Percentiles rank a stretch among this genome's conserved stretches.
These are phyloP conservation scores for Pseudozyma thailandica DNA, from an alignment of 1,284 basidiomycete species.

Conservation along the genomic window DNA sequence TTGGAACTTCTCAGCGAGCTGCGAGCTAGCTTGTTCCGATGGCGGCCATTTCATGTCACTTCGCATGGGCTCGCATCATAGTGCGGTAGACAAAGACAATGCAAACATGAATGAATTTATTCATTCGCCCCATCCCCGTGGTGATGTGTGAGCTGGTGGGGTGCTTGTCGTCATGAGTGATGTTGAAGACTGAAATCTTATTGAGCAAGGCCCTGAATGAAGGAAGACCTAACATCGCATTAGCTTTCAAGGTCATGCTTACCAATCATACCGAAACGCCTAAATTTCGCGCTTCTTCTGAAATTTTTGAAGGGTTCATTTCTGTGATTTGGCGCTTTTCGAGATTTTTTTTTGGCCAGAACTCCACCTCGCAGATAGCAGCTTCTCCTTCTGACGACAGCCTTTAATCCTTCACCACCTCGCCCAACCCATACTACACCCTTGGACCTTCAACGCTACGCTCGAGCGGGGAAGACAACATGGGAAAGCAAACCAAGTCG, in stretches of 20 bases:
- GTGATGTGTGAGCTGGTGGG: no score
- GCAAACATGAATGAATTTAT: not conserved
- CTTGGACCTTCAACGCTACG: not conserved
- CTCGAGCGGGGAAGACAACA: constrained; percentile 19
- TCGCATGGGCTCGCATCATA: constrained; percentile 23
- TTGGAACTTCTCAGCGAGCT: constrained; percentile 27
- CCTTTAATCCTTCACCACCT: not conserved
- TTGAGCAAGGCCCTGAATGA: no score
- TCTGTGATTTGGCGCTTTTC: not conserved
- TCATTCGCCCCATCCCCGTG: no score
- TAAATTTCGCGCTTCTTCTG: constrained; percentile 14
- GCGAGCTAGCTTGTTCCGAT: constrained; percentile 27
- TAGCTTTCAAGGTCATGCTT: constrained; percentile 15
- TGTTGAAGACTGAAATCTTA: no score
- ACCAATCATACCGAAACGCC: constrained; percentile 3
- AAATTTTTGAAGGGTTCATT: constrained; percentile 16
- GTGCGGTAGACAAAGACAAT: no score
- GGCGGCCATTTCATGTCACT: constrained; percentile 35
- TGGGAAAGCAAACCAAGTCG: constrained; percentile 63
- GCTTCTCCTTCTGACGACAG: not conserved
- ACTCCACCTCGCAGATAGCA: constrained; percentile 4
- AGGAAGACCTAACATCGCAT: no score
- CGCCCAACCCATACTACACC: not conserved
- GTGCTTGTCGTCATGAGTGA: no score
- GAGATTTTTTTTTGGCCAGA: not conserved